Percentiles rank a stretch among this genome's conserved stretches.
Evolutionary conservation across 2,329 filamentous ascomycete species (phyloP).

Genomic region (Monosporascus sp.): DNA sequence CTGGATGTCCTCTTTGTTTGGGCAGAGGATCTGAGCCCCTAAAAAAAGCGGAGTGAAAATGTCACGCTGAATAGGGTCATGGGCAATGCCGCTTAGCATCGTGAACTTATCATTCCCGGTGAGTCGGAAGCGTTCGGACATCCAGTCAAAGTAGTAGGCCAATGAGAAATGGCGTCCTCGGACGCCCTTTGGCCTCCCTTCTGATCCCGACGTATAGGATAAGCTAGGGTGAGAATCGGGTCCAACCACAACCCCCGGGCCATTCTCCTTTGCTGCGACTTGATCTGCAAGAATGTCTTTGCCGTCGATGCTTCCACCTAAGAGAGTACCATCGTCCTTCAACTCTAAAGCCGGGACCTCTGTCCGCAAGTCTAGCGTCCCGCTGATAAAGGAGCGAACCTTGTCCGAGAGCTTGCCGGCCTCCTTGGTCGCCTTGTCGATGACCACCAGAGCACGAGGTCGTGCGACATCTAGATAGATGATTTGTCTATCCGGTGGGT

Average conservation of each 20-base stretch:
- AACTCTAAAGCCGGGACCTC: slow-evolving; percentile 68
- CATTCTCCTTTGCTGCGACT: slow-evolving; percentile 40
- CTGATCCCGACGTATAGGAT: slow-evolving; percentile 64
- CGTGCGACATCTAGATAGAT: slow-evolving; percentile 77
- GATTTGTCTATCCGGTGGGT: slow-evolving; percentile 74
- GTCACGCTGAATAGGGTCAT: slow-evolving; percentile 61
- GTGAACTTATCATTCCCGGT: slow-evolving; percentile 69
- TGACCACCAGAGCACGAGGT: slow-evolving; percentile 64
- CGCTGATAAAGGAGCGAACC: slow-evolving; percentile 42
- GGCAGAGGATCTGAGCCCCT: slow-evolving; percentile 70
- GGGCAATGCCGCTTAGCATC: slow-evolving; percentile 75
- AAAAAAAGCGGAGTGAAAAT: slow-evolving; percentile 87
- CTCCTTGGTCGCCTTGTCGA: slow-evolving; percentile 34
- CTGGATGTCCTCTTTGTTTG: slow-evolving; percentile 73
- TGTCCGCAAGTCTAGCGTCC: slow-evolving; percentile 64
- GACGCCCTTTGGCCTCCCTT: slow-evolving; percentile 66
- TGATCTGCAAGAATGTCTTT: slow-evolving; percentile 57
- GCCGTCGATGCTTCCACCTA: slow-evolving; percentile 62
- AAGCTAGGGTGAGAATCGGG: slow-evolving; percentile 79
- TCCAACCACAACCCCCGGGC: slow-evolving; percentile 62
- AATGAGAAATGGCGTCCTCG: slow-evolving; percentile 77
- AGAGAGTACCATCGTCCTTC: slow-evolving; percentile 55
- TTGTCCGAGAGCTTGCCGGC: slow-evolving; percentile 48
- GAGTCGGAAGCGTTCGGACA: slow-evolving; percentile 73
- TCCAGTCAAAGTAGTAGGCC: slow-evolving; percentile 84